Conservation (phyloP, 257 asterid genomes). For the Nicotiana benthamiana region DNA sequence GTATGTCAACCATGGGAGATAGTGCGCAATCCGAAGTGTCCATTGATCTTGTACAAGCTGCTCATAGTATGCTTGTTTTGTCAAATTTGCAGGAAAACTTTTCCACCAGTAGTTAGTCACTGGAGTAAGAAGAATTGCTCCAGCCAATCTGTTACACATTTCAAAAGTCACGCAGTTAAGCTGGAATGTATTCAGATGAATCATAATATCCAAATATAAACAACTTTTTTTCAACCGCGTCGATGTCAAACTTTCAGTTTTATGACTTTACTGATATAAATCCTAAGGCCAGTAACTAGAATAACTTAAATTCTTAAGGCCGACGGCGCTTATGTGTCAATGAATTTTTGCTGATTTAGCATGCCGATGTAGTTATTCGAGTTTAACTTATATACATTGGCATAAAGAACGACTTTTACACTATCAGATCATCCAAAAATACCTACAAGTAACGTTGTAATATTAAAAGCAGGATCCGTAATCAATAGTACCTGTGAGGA, state of each 20-base stretch:
- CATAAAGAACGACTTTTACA: too few relatives aligned
- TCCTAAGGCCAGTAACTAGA: too few relatives aligned
- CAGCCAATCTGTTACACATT: conserved; percentile 64
- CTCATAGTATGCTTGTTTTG: conserved; percentile 34
- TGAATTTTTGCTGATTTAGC: too few relatives aligned
- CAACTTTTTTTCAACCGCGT: background rate
- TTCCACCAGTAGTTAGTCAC: conserved; percentile 85
- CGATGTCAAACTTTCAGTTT: too few relatives aligned
- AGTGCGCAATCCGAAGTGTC: conserved; percentile 68
- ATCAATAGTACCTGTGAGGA: conserved; percentile 54
- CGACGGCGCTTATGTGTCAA: too few relatives aligned
- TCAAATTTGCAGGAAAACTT: conserved; percentile 63
- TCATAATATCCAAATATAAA: background rate
- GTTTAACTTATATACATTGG: too few relatives aligned
- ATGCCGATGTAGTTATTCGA: too few relatives aligned
- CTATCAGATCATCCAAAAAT: background rate
- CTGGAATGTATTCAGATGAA: background rate
- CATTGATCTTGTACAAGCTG: conserved; percentile 63
- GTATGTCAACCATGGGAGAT: conserved; percentile 75
- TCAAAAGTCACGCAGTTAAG: background rate
- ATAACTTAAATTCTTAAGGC: too few relatives aligned
- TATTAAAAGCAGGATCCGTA: too few relatives aligned
- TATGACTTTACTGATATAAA: too few relatives aligned
- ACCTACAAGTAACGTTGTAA: background rate
- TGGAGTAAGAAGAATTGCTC: conserved; percentile 69